These are phyloP conservation scores for Darksidea phi DNA, from an alignment of 495 filamentous ascomycete species.

Conservation along the genomic window DNA sequence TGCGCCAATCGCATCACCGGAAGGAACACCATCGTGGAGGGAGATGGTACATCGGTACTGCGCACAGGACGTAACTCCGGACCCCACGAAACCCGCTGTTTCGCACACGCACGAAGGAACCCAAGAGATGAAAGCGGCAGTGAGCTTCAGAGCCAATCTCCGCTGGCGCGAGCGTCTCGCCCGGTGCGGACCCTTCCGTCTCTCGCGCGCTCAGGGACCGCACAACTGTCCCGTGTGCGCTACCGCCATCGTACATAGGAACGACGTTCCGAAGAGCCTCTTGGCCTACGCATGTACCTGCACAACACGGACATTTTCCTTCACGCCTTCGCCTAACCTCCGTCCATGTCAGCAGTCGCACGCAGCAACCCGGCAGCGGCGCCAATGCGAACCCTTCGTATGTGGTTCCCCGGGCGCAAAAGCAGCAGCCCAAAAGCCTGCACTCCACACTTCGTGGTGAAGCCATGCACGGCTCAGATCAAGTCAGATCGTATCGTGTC, in stretches of 20 bases:
- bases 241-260: constrained; percentile 2
- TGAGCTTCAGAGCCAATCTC: constrained; percentile 7
- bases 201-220: neutral
- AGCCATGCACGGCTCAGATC: neutral
- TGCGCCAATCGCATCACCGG: constrained; percentile 7
- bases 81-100: constrained; percentile 11
- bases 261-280: constrained; percentile 17
- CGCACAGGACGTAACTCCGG: neutral
- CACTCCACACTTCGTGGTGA: neutral
- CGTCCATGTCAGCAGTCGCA: constrained; percentile 17
- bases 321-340: constrained; percentile 12
- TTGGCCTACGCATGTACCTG: neutral
- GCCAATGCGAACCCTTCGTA: constrained; percentile 4
- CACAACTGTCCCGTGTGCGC: neutral
- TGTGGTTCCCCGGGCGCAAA: neutral
- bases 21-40: neutral
- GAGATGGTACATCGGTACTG: neutral
- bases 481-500: neutral
- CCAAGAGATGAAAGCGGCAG: neutral
- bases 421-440: neutral
- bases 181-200: constrained; percentile 10
- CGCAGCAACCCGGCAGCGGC: neutral
- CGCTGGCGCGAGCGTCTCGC: constrained; percentile 3
- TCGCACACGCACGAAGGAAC: neutral
- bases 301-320: constrained; percentile 25